Conservation (phyloP, 352 stramenopile species). For the Achlya hypogyna region DNA sequence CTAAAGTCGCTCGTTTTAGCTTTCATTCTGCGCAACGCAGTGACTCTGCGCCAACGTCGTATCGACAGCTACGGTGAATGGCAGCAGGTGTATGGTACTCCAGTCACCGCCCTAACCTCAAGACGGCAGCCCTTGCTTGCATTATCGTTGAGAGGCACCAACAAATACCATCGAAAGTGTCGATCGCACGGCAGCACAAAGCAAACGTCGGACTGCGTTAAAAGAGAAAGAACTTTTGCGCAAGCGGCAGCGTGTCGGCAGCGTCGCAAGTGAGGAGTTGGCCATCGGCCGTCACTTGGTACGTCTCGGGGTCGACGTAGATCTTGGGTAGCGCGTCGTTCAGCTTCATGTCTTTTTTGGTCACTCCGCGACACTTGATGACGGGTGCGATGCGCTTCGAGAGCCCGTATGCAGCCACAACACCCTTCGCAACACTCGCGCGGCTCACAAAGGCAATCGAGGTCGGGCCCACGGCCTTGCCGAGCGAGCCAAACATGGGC, state of each 20-base stretch:
- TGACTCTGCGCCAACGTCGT: no score
- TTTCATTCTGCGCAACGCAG: no score
- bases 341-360: constrained; percentile 95
- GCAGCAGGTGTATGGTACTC: no score
- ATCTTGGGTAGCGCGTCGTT: constrained; percentile 93
- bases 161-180: not conserved
- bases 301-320: constrained; percentile 94
- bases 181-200: not conserved
- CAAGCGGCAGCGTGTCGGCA: constrained; percentile 75
- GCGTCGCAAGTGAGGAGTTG: constrained; percentile 84
- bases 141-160: no score
- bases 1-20: no score
- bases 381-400: constrained; percentile 83
- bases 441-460: constrained; percentile 89
- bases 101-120: no score
- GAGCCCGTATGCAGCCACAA: constrained; percentile 68
- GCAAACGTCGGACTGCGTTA: constrained; percentile 30
- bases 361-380: constrained; percentile 67
- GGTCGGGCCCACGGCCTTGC: constrained; percentile 44
- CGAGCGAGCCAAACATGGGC: constrained; percentile 87
- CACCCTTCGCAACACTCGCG: constrained; percentile 59
- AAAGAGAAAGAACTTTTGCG: constrained; percentile 92
- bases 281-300: constrained; percentile 88
- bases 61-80: no score
- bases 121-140: no score